Evolutionary conservation across 176 grass and related monocot genomes (phyloP).

Genomic region (Rhynchospora tenuis): DNA sequence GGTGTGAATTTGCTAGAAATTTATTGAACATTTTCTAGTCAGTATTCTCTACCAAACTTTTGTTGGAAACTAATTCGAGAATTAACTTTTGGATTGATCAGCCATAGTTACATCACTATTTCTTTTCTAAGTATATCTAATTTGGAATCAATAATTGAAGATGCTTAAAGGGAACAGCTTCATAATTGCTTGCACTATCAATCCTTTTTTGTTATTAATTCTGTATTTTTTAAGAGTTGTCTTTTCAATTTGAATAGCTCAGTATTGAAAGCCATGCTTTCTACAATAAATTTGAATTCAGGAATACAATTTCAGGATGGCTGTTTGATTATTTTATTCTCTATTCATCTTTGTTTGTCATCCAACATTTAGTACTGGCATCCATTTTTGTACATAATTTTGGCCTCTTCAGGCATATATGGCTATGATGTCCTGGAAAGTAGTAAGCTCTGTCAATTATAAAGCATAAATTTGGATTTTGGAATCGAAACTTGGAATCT

Average conservation of each 20-base stretch:
- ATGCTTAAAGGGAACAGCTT: background rate
- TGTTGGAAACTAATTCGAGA: background rate
- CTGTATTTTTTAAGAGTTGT: background rate
- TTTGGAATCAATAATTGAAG: background rate
- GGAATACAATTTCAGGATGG: background rate
- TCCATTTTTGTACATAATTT: background rate
- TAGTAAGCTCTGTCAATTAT: background rate
- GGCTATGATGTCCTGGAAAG: background rate
- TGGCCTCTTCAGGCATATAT: background rate
- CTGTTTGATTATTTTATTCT: background rate
- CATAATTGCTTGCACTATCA: background rate
- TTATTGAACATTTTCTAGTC: background rate
- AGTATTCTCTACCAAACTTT: background rate
- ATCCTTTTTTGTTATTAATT: background rate
- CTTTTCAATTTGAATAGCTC: background rate
- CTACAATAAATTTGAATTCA: background rate
- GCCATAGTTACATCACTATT: background rate
- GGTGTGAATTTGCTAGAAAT: background rate
- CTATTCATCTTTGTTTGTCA: background rate
- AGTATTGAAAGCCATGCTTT: background rate
- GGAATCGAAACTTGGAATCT: background rate
- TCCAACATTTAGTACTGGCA: background rate
- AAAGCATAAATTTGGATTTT: background rate
- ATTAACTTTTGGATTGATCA: background rate
- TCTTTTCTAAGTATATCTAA: background rate